These are phyloP conservation scores for Pythium myriotylum DNA, from an alignment of 352 stramenopile genomes.

Conservation along the genomic window DNA sequence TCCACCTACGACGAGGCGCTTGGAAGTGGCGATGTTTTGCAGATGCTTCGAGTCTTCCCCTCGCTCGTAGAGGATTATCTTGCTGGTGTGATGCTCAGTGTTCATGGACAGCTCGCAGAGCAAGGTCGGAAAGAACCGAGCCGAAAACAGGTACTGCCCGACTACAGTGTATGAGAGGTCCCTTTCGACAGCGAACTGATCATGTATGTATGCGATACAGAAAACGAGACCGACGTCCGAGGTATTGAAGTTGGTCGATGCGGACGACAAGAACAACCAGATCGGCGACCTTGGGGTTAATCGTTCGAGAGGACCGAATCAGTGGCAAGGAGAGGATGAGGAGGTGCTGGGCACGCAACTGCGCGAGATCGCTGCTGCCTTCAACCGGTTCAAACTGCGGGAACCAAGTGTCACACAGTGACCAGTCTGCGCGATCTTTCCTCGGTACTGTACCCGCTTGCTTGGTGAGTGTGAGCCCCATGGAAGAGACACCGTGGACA, in stretches of 20 bases:
- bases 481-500: too few relatives aligned
- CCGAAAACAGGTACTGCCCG: too few relatives aligned
- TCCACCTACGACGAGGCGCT: slow-evolving; percentile 20
- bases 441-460: too few relatives aligned
- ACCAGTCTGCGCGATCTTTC: neutral
- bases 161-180: too few relatives aligned
- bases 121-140: neutral
- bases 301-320: slow-evolving; percentile 1
- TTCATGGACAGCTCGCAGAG: neutral
- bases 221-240: too few relatives aligned
- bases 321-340: slow-evolving; percentile 2
- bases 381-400: slow-evolving; percentile 19
- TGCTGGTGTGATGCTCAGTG: slow-evolving; percentile 3
- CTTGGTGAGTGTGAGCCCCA: too few relatives aligned
- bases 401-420: neutral
- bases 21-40: slow-evolving; percentile 35
- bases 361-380: slow-evolving; percentile 17
- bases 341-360: slow-evolving; percentile 12
- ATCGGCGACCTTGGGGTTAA: neutral
- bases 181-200: too few relatives aligned
- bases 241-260: neutral
- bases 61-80: slow-evolving; percentile 45
- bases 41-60: slow-evolving; percentile 56
- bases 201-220: too few relatives aligned
- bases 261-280: neutral